Conservation (phyloP, 2,329 filamentous ascomycete genomes). For the Penicillium sp. region DNA sequence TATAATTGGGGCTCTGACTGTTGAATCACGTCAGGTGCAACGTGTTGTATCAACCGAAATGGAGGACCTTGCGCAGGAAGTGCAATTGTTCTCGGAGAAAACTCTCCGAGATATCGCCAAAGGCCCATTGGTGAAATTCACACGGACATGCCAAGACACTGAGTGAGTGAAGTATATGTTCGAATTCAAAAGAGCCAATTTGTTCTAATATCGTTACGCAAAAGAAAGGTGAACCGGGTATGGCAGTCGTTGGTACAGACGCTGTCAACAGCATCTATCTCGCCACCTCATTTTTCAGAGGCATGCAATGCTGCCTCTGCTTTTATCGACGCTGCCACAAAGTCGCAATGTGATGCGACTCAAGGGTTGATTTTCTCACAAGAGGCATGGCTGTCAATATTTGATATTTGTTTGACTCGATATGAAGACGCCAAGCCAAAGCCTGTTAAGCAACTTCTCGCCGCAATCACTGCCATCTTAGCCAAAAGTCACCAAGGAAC, state of each 20-base stretch:
- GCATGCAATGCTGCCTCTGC: constrained; percentile 48
- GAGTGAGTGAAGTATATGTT: constrained; percentile 29
- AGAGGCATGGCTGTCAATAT: constrained; percentile 42
- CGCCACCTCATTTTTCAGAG: constrained; percentile 42
- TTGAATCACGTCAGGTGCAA: constrained; percentile 12
- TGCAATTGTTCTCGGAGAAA: constrained; percentile 38
- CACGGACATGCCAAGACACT: constrained; percentile 30
- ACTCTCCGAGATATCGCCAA: constrained; percentile 36
- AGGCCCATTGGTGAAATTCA: constrained; percentile 38
- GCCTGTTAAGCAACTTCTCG: constrained; percentile 47
- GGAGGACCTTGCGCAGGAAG: constrained; percentile 35
- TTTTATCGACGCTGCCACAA: constrained; percentile 42
- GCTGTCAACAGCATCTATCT: constrained; percentile 39
- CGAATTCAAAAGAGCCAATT: neutral
- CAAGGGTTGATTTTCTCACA: constrained; percentile 35
- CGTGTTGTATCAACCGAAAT: constrained; percentile 23
- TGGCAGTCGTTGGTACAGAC: constrained; percentile 46
- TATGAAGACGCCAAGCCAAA: constrained; percentile 47
- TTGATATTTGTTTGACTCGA: constrained; percentile 41
- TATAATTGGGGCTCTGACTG: constrained; percentile 23
- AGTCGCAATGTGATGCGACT: constrained; percentile 34
- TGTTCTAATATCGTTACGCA: constrained; percentile 8
- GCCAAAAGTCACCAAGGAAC: constrained; percentile 29
- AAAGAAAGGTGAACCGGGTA: constrained; percentile 36
- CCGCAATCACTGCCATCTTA: constrained; percentile 40